Percentiles rank a stretch among this genome's conserved stretches.
phyloP scores from a whole-genome alignment of 1,284 basidiomycete species.

The Leccinum proximum region DNA sequence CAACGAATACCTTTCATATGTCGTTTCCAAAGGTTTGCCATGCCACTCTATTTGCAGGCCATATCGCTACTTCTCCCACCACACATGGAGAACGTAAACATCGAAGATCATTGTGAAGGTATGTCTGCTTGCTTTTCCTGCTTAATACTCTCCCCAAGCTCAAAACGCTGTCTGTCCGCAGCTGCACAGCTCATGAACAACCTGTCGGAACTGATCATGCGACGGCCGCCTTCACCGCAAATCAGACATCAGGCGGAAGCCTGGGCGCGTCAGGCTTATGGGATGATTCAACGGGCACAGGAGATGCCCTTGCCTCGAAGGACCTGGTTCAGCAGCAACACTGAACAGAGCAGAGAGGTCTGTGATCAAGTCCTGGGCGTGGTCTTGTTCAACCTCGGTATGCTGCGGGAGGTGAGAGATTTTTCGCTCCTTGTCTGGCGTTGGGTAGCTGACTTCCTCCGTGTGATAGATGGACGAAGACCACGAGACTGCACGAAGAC shows the following conservation, averaged over 20 bases:
- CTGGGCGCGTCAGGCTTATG: conserved; percentile 57
- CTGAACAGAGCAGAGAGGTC: conserved; percentile 18
- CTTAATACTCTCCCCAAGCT: not conserved
- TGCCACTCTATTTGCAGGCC: conserved; percentile 64
- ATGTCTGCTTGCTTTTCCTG: not conserved
- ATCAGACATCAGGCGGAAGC: conserved; percentile 53
- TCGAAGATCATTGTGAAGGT: conserved; percentile 63
- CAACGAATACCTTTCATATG: not conserved
- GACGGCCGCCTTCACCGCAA: conserved; percentile 42
- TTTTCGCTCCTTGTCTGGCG: not conserved
- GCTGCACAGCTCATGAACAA: conserved; percentile 73
- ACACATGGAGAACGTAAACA: conserved; percentile 31
- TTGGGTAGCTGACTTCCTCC: not conserved
- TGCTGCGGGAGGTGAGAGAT: conserved; percentile 39
- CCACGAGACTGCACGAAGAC: conserved; percentile 37
- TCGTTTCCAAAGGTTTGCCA: conserved; percentile 47
- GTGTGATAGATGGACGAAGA: conserved; percentile 49
- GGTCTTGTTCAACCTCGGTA: conserved; percentile 60
- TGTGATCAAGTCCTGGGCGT: conserved; percentile 61
- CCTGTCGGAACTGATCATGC: conserved; percentile 56
- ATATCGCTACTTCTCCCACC: conserved; percentile 63
- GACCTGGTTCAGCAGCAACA: conserved; percentile 23
- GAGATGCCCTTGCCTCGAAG: conserved; percentile 20
- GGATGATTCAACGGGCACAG: conserved; percentile 39
- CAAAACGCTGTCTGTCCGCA: conserved; percentile 22